Conservation (phyloP, 2,329 filamentous ascomycete genomes). For the Sclerotiophoma versabilis region DNA sequence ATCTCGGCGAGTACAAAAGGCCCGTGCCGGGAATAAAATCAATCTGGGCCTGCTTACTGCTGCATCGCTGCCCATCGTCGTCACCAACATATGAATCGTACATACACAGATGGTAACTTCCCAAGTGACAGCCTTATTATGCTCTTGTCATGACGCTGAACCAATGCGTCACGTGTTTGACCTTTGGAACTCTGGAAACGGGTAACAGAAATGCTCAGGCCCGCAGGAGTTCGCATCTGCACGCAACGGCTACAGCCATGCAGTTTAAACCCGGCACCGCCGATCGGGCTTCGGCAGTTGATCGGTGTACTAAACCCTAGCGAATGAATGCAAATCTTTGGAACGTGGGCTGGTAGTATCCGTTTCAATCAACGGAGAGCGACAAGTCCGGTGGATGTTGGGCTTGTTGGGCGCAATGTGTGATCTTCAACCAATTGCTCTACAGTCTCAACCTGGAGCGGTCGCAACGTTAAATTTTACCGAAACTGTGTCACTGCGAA, state of each 20-base stretch:
- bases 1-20: neutral
- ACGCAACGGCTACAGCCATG: neutral
- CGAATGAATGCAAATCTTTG: conserved; percentile 1
- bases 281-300: neutral
- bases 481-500: neutral
- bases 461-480: neutral
- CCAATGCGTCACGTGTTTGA: neutral
- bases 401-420: neutral
- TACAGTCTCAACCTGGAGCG: neutral
- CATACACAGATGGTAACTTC: neutral
- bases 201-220: conserved; percentile 1
- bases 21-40: conserved; percentile 1
- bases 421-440: no score
- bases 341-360: conserved; percentile 4
- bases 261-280: neutral
- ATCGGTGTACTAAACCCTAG: neutral
- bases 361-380: conserved; percentile 21
- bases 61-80: conserved; percentile 17
- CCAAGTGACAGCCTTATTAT: neutral
- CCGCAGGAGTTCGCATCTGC: neutral
- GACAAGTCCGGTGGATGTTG: neutral
- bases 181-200: neutral
- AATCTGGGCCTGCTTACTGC: conserved; percentile 7
- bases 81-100: neutral
- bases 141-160: no score